Evolutionary conservation across 139 green algal species (phyloP).

Genomic region (Chlamydomonas asymmetrica): DNA sequence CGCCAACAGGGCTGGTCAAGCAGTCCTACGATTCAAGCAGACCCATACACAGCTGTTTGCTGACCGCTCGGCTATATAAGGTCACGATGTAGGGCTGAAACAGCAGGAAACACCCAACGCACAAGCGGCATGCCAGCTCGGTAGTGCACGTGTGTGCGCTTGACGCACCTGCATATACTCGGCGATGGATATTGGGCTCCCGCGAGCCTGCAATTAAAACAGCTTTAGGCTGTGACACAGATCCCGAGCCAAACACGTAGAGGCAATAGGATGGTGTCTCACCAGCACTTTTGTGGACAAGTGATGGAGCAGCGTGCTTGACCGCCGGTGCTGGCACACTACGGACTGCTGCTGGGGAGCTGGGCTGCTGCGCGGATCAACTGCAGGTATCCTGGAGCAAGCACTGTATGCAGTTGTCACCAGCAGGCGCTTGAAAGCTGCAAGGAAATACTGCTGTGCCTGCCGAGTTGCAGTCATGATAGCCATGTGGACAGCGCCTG

Average conservation of each 20-base stretch:
- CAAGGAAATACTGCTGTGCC: no score
- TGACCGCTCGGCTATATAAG: not conserved
- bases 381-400: no score
- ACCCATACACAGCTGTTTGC: not conserved
- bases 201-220: constrained; percentile 76
- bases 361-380: no score
- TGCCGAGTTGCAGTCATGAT: no score
- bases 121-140: not conserved
- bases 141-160: not conserved
- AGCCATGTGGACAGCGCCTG: no score
- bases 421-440: no score
- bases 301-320: not conserved
- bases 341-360: no score
- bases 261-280: not conserved
- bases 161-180: constrained; percentile 67
- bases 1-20: constrained; percentile 75
- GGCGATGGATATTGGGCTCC: constrained; percentile 86
- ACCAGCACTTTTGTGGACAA: constrained; percentile 5
- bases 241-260: not conserved
- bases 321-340: no score
- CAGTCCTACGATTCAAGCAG: constrained; percentile 57
- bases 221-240: not conserved
- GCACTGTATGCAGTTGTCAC: no score
- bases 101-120: not conserved
- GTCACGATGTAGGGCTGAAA: not conserved